Conservation (phyloP, 352 stramenopile species). For the Globisporangium nodosum region DNA sequence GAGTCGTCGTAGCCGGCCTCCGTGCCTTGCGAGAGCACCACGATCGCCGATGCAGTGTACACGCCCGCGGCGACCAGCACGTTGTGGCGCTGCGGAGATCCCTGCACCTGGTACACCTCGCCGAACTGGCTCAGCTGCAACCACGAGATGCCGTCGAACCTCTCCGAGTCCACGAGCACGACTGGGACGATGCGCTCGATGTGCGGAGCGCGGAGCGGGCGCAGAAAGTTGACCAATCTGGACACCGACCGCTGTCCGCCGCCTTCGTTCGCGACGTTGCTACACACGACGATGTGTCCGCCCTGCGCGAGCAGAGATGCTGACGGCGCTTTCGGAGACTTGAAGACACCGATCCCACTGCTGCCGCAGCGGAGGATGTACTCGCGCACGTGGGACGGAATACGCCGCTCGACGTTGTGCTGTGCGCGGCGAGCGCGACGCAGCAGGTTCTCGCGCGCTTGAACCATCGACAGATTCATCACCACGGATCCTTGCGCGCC, state of each 20-base stretch:
- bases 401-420: conserved; percentile 63
- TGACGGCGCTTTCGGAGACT: conserved; percentile 36
- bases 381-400: conserved; percentile 53
- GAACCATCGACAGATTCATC: conserved; percentile 26
- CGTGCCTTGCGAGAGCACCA: conserved; percentile 74
- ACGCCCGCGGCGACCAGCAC: conserved; percentile 66
- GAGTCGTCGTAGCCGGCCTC: conserved; percentile 74
- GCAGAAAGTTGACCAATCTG: conserved; percentile 70
- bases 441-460: conserved; percentile 40
- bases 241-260: conserved; percentile 51
- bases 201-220: conserved; percentile 63
- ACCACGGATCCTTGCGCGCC: conserved; percentile 15
- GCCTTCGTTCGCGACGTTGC: conserved; percentile 61
- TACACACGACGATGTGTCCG: conserved; percentile 80
- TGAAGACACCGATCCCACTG: conserved; percentile 22
- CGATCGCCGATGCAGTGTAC: conserved; percentile 76
- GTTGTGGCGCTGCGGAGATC: conserved; percentile 66
- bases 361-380: conserved; percentile 44
- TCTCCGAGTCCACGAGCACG: conserved; percentile 66
- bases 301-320: conserved; percentile 33
- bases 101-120: conserved; percentile 76
- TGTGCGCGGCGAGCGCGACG: conserved; percentile 49
- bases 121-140: conserved; percentile 58
- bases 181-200: conserved; percentile 60
- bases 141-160: conserved; percentile 67